phyloP scores from a whole-genome alignment of 2,329 filamentous ascomycete genomes.

The Microsporum canis region DNA sequence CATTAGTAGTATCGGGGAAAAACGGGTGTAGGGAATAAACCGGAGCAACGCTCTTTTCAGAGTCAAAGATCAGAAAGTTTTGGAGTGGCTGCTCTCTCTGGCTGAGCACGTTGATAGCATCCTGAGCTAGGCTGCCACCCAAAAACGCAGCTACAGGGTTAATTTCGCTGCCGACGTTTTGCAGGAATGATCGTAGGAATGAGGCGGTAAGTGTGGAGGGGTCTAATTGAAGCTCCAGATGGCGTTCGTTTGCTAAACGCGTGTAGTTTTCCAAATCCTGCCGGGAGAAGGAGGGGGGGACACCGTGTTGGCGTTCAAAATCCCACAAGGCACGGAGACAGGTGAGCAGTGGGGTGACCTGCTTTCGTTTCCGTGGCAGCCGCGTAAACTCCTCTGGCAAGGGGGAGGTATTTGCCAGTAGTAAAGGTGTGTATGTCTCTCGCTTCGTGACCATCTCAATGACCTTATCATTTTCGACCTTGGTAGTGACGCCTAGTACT shows the following conservation, averaged over 20 bases:
- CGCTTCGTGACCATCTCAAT: slow-evolving; percentile 84
- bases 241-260: slow-evolving; percentile 62
- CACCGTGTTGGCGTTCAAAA: slow-evolving; percentile 53
- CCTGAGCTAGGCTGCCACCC: slow-evolving; percentile 82
- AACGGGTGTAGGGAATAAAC: slow-evolving; percentile 73
- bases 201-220: slow-evolving; percentile 55
- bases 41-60: slow-evolving; percentile 62
- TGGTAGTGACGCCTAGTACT: slow-evolving; percentile 59
- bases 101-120: slow-evolving; percentile 92
- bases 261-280: slow-evolving; percentile 68
- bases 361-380: slow-evolving; percentile 54
- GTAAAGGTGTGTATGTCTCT: slow-evolving; percentile 78
- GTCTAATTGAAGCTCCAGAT: slow-evolving; percentile 61
- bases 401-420: slow-evolving; percentile 68
- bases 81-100: slow-evolving; percentile 89
- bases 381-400: slow-evolving; percentile 61
- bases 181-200: slow-evolving; percentile 71
- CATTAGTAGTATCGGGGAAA: slow-evolving; percentile 25
- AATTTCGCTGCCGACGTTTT: slow-evolving; percentile 74
- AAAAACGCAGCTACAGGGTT: slow-evolving; percentile 80
- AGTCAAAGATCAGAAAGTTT: slow-evolving; percentile 87
- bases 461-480: slow-evolving; percentile 57
- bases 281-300: slow-evolving; percentile 44
- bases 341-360: slow-evolving; percentile 73
- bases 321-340: slow-evolving; percentile 86